A percentile compares a stretch with the other conserved stretches of the same genome.
phyloP scores from a whole-genome alignment of 2,329 filamentous ascomycete species.

The Phaeosphaeria sp. region DNA sequence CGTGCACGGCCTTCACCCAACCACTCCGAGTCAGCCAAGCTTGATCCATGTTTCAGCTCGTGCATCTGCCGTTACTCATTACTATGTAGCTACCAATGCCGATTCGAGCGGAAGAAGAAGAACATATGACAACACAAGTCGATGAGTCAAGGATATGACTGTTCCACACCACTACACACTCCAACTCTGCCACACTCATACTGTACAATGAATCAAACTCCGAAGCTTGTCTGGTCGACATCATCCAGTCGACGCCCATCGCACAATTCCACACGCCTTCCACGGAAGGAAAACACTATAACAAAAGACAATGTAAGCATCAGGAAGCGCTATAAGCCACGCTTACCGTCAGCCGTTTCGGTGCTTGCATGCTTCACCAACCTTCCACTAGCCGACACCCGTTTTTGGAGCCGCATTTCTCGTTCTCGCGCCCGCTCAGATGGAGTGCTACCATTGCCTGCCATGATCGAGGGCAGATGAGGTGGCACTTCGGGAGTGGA shows the following conservation, averaged over 20 bases:
- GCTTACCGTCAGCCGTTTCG: constrained; percentile 43
- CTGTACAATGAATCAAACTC: constrained; percentile 3
- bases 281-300: constrained; percentile 45
- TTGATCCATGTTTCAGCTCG: not conserved
- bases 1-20: constrained; percentile 1
- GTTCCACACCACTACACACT: not conserved
- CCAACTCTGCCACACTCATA: not conserved
- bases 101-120: not conserved
- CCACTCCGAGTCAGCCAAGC: not conserved
- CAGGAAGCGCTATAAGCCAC: constrained; percentile 36
- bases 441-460: constrained; percentile 49
- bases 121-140: not conserved
- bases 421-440: constrained; percentile 46
- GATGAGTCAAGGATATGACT: not conserved
- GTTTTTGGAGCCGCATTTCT: constrained; percentile 47
- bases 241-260: constrained; percentile 40
- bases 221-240: constrained; percentile 1
- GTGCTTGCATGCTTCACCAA: constrained; percentile 44
- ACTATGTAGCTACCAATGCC: constrained; percentile 1
- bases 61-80: constrained; percentile 21
- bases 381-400: constrained; percentile 50
- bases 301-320: constrained; percentile 37
- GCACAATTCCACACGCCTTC: constrained; percentile 36
- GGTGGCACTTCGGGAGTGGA: constrained; percentile 64
- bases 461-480: constrained; percentile 63